A percentile compares a stretch with the other conserved stretches of the same genome.
Evolutionary conservation across 805 yeast genomes (phyloP).

Genomic region (Candida dendrica): DNA sequence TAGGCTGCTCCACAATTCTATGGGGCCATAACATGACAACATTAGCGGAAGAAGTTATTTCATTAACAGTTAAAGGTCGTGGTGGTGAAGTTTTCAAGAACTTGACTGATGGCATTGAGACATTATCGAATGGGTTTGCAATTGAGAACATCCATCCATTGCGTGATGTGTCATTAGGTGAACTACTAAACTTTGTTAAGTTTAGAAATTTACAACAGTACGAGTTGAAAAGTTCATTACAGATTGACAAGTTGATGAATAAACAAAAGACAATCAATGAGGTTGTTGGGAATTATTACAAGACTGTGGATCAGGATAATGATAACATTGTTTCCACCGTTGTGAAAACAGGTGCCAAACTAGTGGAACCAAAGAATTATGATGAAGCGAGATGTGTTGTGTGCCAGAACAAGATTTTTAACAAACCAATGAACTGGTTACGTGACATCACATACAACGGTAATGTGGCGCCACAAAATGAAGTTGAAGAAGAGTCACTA

Average conservation of each 20-base stretch:
- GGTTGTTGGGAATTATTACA: slow-evolving; percentile 66
- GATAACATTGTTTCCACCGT: slow-evolving; percentile 91
- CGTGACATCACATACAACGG: slow-evolving; percentile 56
- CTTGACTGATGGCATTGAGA: slow-evolving; percentile 36
- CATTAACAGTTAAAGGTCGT: slow-evolving; percentile 80
- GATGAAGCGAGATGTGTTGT: slow-evolving; percentile 37
- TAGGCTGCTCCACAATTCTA: slow-evolving; percentile 47
- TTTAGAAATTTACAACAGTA: slow-evolving; percentile 19
- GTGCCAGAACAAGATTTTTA: slow-evolving; percentile 48
- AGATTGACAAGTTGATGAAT: slow-evolving; percentile 33
- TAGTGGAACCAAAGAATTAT: slow-evolving; percentile 39
- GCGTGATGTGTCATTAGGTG: slow-evolving; percentile 67
- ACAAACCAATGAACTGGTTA: slow-evolving; percentile 61
- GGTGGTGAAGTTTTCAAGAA: slow-evolving; percentile 58
- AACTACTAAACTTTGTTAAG: slow-evolving; percentile 48
- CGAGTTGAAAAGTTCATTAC: slow-evolving; percentile 15
- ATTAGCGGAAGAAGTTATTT: slow-evolving; percentile 71
- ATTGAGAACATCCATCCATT: slow-evolving; percentile 59
- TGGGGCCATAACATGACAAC: slow-evolving; percentile 79
- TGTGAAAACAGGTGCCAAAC: slow-evolving; percentile 78
- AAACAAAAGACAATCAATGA: slow-evolving; percentile 80
- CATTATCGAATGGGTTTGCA: slow-evolving; percentile 20
- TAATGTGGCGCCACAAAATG: slow-evolving; percentile 39
- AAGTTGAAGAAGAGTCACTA: slow-evolving; percentile 32
- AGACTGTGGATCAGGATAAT: slow-evolving; percentile 64